Conservation (phyloP, 192 early-diverging fungal species). For the Mortierella alpina region DNA sequence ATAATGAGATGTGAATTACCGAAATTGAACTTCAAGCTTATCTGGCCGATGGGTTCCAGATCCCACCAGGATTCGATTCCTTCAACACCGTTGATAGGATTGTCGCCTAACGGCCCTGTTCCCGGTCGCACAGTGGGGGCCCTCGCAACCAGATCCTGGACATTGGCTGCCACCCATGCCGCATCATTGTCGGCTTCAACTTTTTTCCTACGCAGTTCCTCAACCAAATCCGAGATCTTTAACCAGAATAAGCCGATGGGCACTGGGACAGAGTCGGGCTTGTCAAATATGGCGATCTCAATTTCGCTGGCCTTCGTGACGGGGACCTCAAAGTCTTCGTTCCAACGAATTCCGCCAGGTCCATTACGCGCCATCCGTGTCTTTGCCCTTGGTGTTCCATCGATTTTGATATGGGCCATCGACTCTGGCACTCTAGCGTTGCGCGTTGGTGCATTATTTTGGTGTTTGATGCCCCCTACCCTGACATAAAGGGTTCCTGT, state of each 20-base stretch:
- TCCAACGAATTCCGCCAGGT: slow-evolving; percentile 76
- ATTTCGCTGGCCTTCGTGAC: slow-evolving; percentile 93
- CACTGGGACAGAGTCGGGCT: slow-evolving; percentile 68
- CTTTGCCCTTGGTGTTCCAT: slow-evolving; percentile 79
- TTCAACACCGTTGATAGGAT: slow-evolving; percentile 59
- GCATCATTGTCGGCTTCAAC: slow-evolving; percentile 72
- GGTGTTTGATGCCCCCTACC: slow-evolving; percentile 65
- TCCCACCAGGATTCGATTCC: slow-evolving; percentile 87
- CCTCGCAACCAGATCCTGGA: slow-evolving; percentile 21
- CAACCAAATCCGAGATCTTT: slow-evolving; percentile 91
- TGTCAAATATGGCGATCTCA: slow-evolving; percentile 93
- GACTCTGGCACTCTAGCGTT: slow-evolving; percentile 73
- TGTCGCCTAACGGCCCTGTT: slow-evolving; percentile 47
- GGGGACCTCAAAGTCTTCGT: slow-evolving; percentile 88
- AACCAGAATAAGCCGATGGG: slow-evolving; percentile 93
- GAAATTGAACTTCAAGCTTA: slow-evolving; percentile 89
- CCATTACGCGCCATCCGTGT: slow-evolving; percentile 70
- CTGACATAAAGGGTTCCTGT: slow-evolving; percentile 78
- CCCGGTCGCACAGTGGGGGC: slow-evolving; percentile 29
- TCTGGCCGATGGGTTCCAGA: slow-evolving; percentile 92
- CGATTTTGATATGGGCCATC: slow-evolving; percentile 84
- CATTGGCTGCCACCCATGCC: slow-evolving; percentile 63
- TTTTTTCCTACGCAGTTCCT: slow-evolving; percentile 82
- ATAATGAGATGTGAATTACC: slow-evolving; percentile 47
- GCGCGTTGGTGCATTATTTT: slow-evolving; percentile 69